phyloP scores from a whole-genome alignment of 1,284 basidiomycete genomes.

The Cryptococcus deneoformans region DNA sequence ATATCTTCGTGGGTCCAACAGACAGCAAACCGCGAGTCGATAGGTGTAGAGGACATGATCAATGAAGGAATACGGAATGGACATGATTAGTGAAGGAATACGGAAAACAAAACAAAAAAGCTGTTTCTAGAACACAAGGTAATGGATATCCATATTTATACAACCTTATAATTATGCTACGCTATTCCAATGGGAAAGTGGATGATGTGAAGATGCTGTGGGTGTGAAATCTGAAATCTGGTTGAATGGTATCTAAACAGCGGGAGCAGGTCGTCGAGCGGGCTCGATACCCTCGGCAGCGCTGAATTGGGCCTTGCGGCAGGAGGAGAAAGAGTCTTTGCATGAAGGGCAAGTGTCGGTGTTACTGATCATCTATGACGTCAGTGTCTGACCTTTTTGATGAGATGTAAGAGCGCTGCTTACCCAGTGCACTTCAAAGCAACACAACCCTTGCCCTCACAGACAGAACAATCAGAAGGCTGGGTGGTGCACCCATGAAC shows the following conservation, averaged over 20 bases:
- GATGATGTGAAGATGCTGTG: neutral
- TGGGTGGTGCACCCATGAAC: constrained; percentile 42
- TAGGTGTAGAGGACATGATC: neutral
- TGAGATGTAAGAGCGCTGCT: constrained; percentile 10
- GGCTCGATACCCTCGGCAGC: constrained; percentile 43
- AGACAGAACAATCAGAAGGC: constrained; percentile 33
- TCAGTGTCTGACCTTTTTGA: neutral
- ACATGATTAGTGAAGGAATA: neutral
- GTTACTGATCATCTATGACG: constrained; percentile 22
- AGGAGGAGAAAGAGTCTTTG: constrained; percentile 30
- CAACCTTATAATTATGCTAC: neutral
- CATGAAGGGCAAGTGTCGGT: constrained; percentile 42
- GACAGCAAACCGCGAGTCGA: neutral
- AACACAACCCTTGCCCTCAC: constrained; percentile 41
- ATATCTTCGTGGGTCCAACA: neutral
- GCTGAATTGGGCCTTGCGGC: constrained; percentile 36
- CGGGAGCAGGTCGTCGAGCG: constrained; percentile 17
- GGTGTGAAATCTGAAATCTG: neutral
- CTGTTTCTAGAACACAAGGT: too few relatives aligned
- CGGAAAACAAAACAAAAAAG: too few relatives aligned
- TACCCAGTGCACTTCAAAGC: constrained; percentile 46
- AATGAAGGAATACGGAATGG: neutral
- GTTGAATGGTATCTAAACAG: constrained; percentile 7
- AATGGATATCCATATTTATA: neutral
- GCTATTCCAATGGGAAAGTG: neutral